Evolutionary conservation across 768 basidiomycete species (phyloP).

Genomic region (Lactarius sanguifluus): DNA sequence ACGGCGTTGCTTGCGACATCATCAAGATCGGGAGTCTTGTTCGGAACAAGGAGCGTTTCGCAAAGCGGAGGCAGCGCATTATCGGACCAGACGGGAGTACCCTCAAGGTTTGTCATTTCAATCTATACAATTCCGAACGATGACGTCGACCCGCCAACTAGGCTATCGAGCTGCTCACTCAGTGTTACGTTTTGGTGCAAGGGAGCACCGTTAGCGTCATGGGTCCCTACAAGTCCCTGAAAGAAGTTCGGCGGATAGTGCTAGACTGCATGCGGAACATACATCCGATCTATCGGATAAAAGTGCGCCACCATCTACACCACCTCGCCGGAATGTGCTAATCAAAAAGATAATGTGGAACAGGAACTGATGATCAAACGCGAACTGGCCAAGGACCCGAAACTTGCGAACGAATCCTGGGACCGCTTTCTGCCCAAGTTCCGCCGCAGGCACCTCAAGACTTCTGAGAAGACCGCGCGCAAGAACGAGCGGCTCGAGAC

Average conservation of each 20-base stretch:
- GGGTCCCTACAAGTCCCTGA: slow-evolving; percentile 93
- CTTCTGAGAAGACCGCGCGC: slow-evolving; percentile 88
- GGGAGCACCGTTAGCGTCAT: slow-evolving; percentile 98
- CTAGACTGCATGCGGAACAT: slow-evolving; percentile 99
- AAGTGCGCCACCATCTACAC: slow-evolving; percentile 48
- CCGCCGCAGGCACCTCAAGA: slow-evolving; percentile 88
- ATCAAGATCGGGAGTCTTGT: slow-evolving; percentile 97
- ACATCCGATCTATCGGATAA: slow-evolving; percentile 98
- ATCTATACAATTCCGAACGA: not conserved
- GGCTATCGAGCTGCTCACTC: slow-evolving; percentile 96
- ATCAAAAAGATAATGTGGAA: not conserved
- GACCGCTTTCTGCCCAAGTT: slow-evolving; percentile 97
- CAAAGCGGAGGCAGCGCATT: slow-evolving; percentile 93
- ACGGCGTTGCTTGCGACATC: slow-evolving; percentile 90
- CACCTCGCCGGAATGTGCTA: not conserved
- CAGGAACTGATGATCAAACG: slow-evolving; percentile 98
- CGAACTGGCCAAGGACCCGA: slow-evolving; percentile 97
- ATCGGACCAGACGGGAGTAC: slow-evolving; percentile 98
- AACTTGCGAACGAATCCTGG: slow-evolving; percentile 92
- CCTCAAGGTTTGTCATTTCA: slow-evolving; percentile 66
- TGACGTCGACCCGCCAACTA: slow-evolving; percentile 36
- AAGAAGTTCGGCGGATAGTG: slow-evolving; percentile 95
- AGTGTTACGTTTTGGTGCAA: slow-evolving; percentile 97
- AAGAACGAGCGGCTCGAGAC: slow-evolving; percentile 73
- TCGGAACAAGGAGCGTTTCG: slow-evolving; percentile 94